Conservation (phyloP, 2,329 filamentous ascomycete genomes). For the Aspergillus alliaceus region DNA sequence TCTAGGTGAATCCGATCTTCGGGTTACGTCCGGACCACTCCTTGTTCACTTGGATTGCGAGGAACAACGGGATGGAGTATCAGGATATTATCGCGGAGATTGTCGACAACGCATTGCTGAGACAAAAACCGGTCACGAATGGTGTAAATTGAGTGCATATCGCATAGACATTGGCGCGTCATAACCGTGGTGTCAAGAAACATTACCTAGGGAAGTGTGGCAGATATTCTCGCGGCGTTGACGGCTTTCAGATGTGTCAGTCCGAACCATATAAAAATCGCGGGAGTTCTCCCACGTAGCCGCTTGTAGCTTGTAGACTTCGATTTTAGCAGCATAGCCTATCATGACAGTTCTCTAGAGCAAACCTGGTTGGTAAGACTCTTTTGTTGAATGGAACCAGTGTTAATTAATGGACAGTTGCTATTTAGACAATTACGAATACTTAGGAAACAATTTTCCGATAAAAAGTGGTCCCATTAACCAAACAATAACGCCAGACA, state of each 20-base stretch:
- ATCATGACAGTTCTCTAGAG: not conserved
- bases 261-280: not conserved
- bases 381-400: no score
- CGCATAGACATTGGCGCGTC: not conserved
- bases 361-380: no score
- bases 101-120: conserved; percentile 3
- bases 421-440: not conserved
- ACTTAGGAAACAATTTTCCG: not conserved
- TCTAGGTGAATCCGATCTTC: conserved; percentile 14
- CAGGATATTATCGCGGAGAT: conserved; percentile 7
- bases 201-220: not conserved
- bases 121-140: not conserved
- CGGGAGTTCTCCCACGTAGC: not conserved
- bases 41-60: conserved; percentile 3
- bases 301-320: not conserved
- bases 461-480: not conserved
- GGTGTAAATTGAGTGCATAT: not conserved
- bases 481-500: not conserved
- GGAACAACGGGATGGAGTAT: conserved; percentile 11
- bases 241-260: not conserved
- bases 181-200: not conserved
- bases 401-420: not conserved
- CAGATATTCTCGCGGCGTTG: not conserved
- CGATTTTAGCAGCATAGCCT: not conserved
- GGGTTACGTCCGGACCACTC: conserved; percentile 13